These are phyloP conservation scores for Termitomyces sp. DNA, from an alignment of 768 basidiomycete genomes.

Conservation along the genomic window DNA sequence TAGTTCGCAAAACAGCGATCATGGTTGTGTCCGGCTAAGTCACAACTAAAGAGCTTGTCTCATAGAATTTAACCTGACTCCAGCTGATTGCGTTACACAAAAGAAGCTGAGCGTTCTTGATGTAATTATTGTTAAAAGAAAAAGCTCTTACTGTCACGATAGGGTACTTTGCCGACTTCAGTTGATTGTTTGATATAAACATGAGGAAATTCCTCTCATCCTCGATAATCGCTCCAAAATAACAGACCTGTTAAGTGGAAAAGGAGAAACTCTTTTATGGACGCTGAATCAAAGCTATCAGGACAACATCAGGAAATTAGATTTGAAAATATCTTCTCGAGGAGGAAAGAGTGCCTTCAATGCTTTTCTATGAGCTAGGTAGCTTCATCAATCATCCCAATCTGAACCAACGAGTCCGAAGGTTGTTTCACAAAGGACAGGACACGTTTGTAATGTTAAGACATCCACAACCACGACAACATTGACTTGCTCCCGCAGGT, in stretches of 20 bases:
- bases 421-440: not conserved
- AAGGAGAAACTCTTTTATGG: not conserved
- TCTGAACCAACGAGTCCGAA: not conserved
- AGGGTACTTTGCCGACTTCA: too few species aligned
- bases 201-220: not conserved
- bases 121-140: too few species aligned
- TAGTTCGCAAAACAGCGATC: not conserved
- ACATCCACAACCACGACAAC: not conserved
- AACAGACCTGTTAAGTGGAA: not conserved
- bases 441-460: not conserved
- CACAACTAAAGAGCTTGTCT: not conserved
- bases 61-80: not conserved
- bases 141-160: too few species aligned
- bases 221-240: not conserved
- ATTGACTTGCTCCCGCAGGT: not conserved
- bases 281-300: not conserved
- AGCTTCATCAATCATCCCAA: not conserved
- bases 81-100: not conserved
- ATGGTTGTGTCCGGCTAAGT: not conserved
- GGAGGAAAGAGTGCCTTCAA: not conserved
- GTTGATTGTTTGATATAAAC: too few species aligned
- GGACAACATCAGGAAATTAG: not conserved
- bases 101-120: not conserved
- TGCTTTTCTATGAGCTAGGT: slow-evolving; percentile 2
- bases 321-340: not conserved